Evolutionary conservation across 2,329 filamentous ascomycete genomes (phyloP).

Genomic region (Thelonectria rubi): DNA sequence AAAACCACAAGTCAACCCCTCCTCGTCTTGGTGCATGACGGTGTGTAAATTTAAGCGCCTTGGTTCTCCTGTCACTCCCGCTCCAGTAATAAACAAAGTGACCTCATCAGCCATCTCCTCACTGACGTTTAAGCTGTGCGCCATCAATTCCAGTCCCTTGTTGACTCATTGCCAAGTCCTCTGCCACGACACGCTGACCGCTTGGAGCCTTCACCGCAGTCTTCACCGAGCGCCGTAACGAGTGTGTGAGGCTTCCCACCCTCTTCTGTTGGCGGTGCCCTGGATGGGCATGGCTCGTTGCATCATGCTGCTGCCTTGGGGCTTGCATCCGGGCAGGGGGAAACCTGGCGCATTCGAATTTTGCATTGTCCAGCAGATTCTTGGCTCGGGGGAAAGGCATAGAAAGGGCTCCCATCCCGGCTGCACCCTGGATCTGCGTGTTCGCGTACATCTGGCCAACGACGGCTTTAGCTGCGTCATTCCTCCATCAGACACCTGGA

Average conservation of each 20-base stretch:
- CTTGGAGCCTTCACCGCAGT: slow-evolving; percentile 6
- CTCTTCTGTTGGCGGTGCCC: background rate
- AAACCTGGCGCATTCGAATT: background rate
- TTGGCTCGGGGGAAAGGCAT: background rate
- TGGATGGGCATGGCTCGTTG: slow-evolving; percentile 4
- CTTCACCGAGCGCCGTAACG: background rate
- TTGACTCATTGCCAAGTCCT: background rate
- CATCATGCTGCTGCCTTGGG: slow-evolving; percentile 13
- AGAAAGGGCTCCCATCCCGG: background rate
- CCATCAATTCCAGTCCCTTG: slow-evolving; percentile 16
- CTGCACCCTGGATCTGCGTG: background rate
- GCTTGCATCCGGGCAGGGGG: slow-evolving; percentile 17
- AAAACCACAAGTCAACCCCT: no score
- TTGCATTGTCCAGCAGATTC: background rate
- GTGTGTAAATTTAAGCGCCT: slow-evolving; percentile 10
- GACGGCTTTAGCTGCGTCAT: background rate
- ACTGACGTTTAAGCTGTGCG: slow-evolving; percentile 7
- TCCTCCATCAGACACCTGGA: background rate
- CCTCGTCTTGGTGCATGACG: background rate
- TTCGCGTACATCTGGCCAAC: background rate
- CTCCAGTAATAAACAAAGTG: background rate
- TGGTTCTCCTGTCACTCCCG: slow-evolving; percentile 19
- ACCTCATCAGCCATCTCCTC: background rate
- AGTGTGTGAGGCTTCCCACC: background rate
- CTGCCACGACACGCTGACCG: slow-evolving; percentile 6